Conservation (phyloP, 1,284 basidiomycete species). For the Gymnopus androsaceus region DNA sequence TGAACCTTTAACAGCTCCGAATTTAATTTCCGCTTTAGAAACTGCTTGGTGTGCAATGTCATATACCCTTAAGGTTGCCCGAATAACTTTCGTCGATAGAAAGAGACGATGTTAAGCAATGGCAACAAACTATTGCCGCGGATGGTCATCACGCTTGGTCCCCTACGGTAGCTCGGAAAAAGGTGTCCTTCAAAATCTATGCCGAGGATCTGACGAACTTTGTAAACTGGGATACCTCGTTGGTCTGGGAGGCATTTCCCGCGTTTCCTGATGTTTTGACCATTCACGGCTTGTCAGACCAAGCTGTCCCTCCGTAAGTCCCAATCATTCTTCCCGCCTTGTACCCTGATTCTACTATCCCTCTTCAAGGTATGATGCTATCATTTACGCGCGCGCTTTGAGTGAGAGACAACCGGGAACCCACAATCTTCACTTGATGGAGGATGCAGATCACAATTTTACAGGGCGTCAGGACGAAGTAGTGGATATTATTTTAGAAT, state of each 20-base stretch:
- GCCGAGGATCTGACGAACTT: constrained; percentile 62
- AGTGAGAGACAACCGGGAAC: constrained; percentile 61
- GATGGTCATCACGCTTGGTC: constrained; percentile 63
- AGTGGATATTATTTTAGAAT: constrained; percentile 60
- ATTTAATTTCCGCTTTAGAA: constrained; percentile 33
- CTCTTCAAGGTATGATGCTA: constrained; percentile 62
- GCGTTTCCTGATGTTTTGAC: constrained; percentile 59
- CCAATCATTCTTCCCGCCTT: not conserved
- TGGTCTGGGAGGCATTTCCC: constrained; percentile 69
- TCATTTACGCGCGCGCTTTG: constrained; percentile 65
- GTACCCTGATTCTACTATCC: not conserved
- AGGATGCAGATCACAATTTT: constrained; percentile 76
- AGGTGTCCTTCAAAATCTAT: constrained; percentile 51
- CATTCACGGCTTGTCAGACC: constrained; percentile 67
- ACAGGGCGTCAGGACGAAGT: constrained; percentile 64
- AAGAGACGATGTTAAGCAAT: constrained; percentile 37
- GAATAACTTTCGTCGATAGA: constrained; percentile 29
- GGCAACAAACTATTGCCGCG: constrained; percentile 49
- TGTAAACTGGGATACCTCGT: constrained; percentile 59
- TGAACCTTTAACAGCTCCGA: not conserved
- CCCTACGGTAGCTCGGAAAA: constrained; percentile 61
- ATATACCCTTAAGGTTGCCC: not conserved
- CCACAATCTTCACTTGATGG: constrained; percentile 65
- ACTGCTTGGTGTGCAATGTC: constrained; percentile 40
- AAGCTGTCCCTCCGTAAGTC: constrained; percentile 66